A percentile compares a stretch with the other conserved stretches of the same genome.
Evolutionary conservation across 352 stramenopile species (phyloP).

Genomic region (Phytophthora niederhauseri): DNA sequence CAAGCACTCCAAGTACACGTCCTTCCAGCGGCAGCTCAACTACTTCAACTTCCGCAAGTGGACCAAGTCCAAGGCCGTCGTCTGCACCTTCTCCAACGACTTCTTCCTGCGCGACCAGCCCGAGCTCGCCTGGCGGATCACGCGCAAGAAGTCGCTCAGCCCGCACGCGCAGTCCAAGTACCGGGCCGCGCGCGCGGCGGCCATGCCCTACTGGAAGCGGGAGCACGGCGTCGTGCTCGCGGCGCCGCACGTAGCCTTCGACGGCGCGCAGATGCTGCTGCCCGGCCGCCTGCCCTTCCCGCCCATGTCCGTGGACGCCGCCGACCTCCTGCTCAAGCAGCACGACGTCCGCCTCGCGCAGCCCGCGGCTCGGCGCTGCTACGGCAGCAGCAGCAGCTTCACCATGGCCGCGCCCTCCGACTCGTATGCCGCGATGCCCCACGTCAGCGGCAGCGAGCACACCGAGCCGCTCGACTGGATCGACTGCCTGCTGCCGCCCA

Average conservation of each 20-base stretch:
- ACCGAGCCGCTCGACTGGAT: constrained; percentile 62
- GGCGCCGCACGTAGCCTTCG: constrained; percentile 13
- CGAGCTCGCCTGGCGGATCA: constrained; percentile 68
- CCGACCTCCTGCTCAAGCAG: constrained; percentile 44
- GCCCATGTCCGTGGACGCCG: constrained; percentile 16
- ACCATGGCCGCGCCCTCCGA: constrained; percentile 22
- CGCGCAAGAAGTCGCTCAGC: constrained; percentile 64
- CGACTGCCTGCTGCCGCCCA: constrained; percentile 51
- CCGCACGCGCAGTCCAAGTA: constrained; percentile 25
- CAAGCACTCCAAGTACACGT: constrained; percentile 95
- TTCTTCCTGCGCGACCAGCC: constrained; percentile 74
- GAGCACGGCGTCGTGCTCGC: constrained; percentile 8
- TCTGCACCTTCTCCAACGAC: constrained; percentile 83
- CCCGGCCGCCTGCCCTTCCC: constrained; percentile 31
- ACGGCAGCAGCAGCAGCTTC: constrained; percentile 8
- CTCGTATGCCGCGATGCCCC: neutral
- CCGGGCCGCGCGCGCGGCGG: constrained; percentile 11
- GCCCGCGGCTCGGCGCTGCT: constrained; percentile 19
- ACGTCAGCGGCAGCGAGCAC: constrained; percentile 20
- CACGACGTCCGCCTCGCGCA: constrained; percentile 31
- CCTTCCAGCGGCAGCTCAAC: constrained; percentile 94
- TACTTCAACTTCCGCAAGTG: constrained; percentile 95
- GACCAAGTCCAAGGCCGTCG: constrained; percentile 82
- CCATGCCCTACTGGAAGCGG: constrained; percentile 32
- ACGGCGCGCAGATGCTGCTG: constrained; percentile 21